phyloP scores from a whole-genome alignment of 2,329 filamentous ascomycete genomes.

The Pleomassaria siparia region DNA sequence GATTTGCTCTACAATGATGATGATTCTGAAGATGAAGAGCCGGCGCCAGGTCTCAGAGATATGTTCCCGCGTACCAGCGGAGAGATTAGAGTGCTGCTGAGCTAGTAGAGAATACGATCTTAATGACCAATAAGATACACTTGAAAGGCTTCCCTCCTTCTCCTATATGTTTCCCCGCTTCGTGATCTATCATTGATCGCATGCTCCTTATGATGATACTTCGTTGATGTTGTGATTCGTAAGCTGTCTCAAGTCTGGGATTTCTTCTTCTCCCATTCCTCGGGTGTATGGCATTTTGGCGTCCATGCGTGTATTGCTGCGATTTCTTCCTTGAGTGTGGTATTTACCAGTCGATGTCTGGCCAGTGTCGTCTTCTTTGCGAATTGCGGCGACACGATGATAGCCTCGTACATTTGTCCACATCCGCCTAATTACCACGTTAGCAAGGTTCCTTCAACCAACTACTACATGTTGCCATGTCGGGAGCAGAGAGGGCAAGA shows the following conservation, averaged over 20 bases:
- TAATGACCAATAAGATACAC: not conserved
- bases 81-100: constrained; percentile 65
- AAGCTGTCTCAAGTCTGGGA: constrained; percentile 23
- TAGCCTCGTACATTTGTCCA: constrained; percentile 69
- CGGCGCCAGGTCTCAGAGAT: constrained; percentile 50
- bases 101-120: constrained; percentile 40
- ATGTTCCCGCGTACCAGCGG: constrained; percentile 65
- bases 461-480: not conserved
- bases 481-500: no score
- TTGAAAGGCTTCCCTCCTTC: not conserved
- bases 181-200: not conserved
- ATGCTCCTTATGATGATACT: not conserved
- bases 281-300: constrained; percentile 87
- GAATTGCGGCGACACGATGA: constrained; percentile 62
- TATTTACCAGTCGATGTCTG: constrained; percentile 83
- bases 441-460: constrained; percentile 11
- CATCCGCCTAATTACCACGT: constrained; percentile 59
- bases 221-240: not conserved
- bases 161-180: not conserved
- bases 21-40: constrained; percentile 41
- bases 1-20: constrained; percentile 46
- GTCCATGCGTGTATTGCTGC: constrained; percentile 93
- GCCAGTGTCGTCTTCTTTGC: constrained; percentile 68
- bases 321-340: constrained; percentile 81
- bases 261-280: constrained; percentile 78